Evolutionary conservation across 1,139 yeast genomes (phyloP), one percentile per base, ranked within the genome.

Genomic region (Candida albicans): DNA sequence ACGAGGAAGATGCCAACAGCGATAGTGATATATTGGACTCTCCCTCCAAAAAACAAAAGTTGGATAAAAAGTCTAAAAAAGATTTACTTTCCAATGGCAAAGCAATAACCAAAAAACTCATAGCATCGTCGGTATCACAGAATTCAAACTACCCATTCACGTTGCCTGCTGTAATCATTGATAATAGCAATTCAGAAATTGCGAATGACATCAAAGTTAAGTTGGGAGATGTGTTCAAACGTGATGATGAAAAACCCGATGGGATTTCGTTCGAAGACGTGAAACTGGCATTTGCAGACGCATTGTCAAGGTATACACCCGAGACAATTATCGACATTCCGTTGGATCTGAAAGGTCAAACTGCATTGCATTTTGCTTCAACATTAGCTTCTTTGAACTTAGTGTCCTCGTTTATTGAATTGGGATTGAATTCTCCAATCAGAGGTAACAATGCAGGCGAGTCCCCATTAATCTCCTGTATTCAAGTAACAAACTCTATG

Each of bases 151-250:
- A 66, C 36, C 84, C 84, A 4, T 77, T 65, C 54, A 65, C 87
- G 0, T 59, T 82, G 42, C 79, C 77, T 18, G 87, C 90, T 0
- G 53, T 82, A 26, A 59, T 67, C 1, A 64, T 64, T 10, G 62
- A 64, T 33, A 52, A 66, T 53, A 41, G 57, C 62, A 55, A 64
- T 35, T 40, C 50, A 2, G 65, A 61, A 9, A 39, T 61, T 12
- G 73, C 84, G 1, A 74, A 81, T 40, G 85, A 79, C 33, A 63
- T 82, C 27, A 77, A 59, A 77, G 81, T 36, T 72, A 81, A 55
- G 65, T 84, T 44, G 73, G 52, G 66, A 18, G 65, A 63, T 37
- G 52, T 83, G 47, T 63, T 83, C 45, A 78, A 81, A 33, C 64
- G 63, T 24, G 76, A 75, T 28, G 67, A 65, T 12, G 57, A 68